Evolutionary conservation across 208 protist species (phyloP).

Genomic region (Blastocrithidia nonstop): DNA sequence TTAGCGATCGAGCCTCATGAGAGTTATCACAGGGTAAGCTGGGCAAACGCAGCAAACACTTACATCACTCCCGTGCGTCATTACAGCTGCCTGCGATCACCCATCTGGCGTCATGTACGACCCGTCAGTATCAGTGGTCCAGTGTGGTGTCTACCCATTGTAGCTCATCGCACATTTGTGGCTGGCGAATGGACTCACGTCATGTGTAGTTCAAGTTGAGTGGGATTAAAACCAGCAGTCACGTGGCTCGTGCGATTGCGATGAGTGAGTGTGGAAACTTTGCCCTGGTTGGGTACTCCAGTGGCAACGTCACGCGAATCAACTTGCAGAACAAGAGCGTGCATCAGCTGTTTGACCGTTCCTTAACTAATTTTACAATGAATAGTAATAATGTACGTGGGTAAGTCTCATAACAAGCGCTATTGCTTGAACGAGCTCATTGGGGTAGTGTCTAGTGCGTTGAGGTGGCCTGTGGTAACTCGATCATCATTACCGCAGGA

Average conservation of each 20-base stretch:
- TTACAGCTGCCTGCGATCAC: constrained; percentile 61
- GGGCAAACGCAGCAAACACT: constrained; percentile 47
- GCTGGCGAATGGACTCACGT: constrained; percentile 77
- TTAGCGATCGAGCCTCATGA: constrained; percentile 78
- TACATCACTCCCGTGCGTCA: constrained; percentile 29
- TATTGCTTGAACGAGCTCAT: constrained; percentile 31
- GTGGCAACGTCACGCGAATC: constrained; percentile 53
- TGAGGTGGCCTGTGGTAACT: constrained; percentile 61
- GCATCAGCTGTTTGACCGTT: constrained; percentile 50
- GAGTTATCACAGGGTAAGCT: constrained; percentile 82
- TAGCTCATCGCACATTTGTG: constrained; percentile 40
- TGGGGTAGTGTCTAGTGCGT: constrained; percentile 56
- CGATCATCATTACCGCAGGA: constrained; percentile 46
- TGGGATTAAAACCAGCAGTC: constrained; percentile 40
- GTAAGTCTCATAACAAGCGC: no score
- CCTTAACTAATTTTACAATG: no score
- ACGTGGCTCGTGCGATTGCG: constrained; percentile 57
- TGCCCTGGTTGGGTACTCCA: constrained; percentile 74
- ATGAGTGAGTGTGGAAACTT: constrained; percentile 82
- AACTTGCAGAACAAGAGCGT: constrained; percentile 70
- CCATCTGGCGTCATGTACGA: constrained; percentile 37
- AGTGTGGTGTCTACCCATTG: constrained; percentile 69
- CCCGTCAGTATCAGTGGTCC: constrained; percentile 78
- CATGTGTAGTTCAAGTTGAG: constrained; percentile 62
- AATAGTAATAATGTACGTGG: no score